Base-by-base conservation (phyloP, 805 yeast species). In the Myxozyma neglecta region DNA sequence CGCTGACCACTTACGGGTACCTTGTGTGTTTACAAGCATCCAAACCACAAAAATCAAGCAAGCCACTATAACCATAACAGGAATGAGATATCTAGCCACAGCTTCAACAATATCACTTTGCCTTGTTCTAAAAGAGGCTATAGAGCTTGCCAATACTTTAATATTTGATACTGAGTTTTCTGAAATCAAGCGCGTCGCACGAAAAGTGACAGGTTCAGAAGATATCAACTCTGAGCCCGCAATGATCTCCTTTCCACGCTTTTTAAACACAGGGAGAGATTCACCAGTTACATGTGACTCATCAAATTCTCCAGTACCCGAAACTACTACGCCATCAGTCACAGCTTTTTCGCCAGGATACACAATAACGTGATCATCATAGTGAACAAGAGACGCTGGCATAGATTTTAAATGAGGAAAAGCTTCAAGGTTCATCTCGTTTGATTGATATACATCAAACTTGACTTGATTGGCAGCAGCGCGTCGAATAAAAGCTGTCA, bases 281-380 rank as follows among this genome's bases (percentile, higher is more conserved):
- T 93, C 98, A 68, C 98, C 98, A 1, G 97, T 93, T 32, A 93
- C 79, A 4, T 96, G 85, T 32, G 90, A 83, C 76, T 93, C 98
- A 71, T 93, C 97, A 73, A 90, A 86, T 66, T 89, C 93, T 62
- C 92, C 82, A 18, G 77, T 77, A 2, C 98, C 97, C 6, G 77
- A 73, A 7, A 88, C 77, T 59, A 93, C 72, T 3, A 90, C 77
- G 20, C 87, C 83, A 74, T 93, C 98, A 20, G 69, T 66, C 6
- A 52, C 64, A 14, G 54, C 57, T 9, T 51, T 34, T 8, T 48
- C 49, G 20, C 52, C 63, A 8, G 44, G 39, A 16, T 34, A 14
- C 7, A 61, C n/a, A 16, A 40, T 35, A 11, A 61, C 20, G 29
- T 47, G 35, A 24, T 61, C 65, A n/a, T 54, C 63, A 18, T 58